Conservation (phyloP, 305 asterid genomes). For the Nicotiana rustica region DNA sequence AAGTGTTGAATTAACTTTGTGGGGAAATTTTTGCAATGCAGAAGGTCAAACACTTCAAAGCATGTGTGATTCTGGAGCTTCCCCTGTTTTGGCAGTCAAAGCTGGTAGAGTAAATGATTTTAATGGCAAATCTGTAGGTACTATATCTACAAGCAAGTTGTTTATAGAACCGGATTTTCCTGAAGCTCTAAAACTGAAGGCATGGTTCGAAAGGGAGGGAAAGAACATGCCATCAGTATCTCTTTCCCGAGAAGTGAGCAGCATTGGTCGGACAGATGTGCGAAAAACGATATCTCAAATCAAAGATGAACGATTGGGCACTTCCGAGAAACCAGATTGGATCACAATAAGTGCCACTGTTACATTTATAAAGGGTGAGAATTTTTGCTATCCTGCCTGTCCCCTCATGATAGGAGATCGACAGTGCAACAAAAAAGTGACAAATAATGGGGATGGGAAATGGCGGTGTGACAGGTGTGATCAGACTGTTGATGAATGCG, state of each 20-base stretch:
- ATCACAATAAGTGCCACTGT: slow-evolving; percentile 77
- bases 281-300: slow-evolving; percentile 86
- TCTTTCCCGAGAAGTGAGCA: slow-evolving; percentile 66
- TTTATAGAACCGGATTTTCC: slow-evolving; percentile 87
- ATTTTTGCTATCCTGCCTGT: slow-evolving; percentile 83
- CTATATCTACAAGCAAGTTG: slow-evolving; percentile 70
- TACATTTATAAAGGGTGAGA: slow-evolving; percentile 67
- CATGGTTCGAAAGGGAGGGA: slow-evolving; percentile 82
- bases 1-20: slow-evolving; percentile 65
- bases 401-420: slow-evolving; percentile 80
- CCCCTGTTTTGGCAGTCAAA: slow-evolving; percentile 90
- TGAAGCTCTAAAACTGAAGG: slow-evolving; percentile 67
- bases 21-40: slow-evolving; percentile 88
- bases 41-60: slow-evolving; percentile 83
- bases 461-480: slow-evolving; percentile 88
- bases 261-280: slow-evolving; percentile 57
- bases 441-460: slow-evolving; percentile 79
- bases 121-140: slow-evolving; percentile 53
- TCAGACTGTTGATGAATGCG: slow-evolving; percentile 71
- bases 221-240: slow-evolving; percentile 67
- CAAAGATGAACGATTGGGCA: slow-evolving; percentile 87
- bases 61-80: slow-evolving; percentile 79
- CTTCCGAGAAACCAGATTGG: slow-evolving; percentile 96
- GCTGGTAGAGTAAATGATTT: slow-evolving; percentile 68
- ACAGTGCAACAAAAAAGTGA: slow-evolving; percentile 84